Conservation (phyloP, 768 basidiomycete genomes). For the Pleurotus giganteus region DNA sequence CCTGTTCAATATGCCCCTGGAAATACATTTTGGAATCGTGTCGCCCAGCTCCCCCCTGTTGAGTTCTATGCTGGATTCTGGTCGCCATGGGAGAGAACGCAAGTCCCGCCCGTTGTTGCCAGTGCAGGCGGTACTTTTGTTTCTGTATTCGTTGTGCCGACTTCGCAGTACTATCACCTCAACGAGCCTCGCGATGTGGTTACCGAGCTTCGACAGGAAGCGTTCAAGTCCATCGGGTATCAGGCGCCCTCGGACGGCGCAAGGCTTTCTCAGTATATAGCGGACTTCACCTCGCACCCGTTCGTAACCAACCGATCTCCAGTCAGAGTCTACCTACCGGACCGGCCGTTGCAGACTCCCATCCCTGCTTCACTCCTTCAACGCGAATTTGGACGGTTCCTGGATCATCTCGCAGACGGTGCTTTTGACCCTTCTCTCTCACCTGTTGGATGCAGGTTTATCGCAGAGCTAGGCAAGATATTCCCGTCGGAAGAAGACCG, state of each 20-base stretch:
- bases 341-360: neutral
- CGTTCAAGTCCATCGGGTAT: too few relatives aligned
- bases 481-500: neutral
- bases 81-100: neutral
- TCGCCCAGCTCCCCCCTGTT: neutral
- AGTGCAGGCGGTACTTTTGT: neutral
- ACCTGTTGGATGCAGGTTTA: neutral
- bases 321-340: neutral
- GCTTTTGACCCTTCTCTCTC: neutral
- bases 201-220: neutral
- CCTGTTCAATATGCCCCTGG: neutral
- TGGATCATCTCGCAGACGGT: neutral
- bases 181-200: neutral
- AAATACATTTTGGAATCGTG: neutral
- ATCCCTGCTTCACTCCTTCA: neutral
- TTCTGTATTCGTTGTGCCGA: neutral
- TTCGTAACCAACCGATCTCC: neutral
- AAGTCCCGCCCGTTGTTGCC: neutral
- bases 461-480: neutral
- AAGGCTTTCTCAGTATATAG: neutral
- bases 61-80: neutral
- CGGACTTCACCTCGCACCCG: neutral
- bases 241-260: too few relatives aligned
- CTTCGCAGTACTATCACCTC: neutral
- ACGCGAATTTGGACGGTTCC: neutral